Evolutionary conservation across 2,329 filamentous ascomycete species (phyloP), one percentile per base, ranked within the genome.

Genomic region (Aspergillus sp.): DNA sequence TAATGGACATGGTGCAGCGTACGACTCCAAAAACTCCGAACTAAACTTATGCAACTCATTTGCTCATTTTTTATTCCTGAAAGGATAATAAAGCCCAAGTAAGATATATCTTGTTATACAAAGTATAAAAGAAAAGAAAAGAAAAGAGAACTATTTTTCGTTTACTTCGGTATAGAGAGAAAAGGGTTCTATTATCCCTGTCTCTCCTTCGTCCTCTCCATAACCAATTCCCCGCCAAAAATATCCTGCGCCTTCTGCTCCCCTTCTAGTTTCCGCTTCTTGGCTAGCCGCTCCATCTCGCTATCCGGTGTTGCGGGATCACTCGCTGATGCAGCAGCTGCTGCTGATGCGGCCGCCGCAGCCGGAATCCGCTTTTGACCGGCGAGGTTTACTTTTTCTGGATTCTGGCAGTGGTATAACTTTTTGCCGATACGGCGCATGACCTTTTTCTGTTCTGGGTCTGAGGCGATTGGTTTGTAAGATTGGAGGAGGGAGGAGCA

Each of bases 401-500:
- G 77, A 59, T 81, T 79, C 61, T 79, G 76, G 58, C 79, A 82
- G 37, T 76, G 74, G 56, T 75, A 78, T 12, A 80, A 66, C 61
- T 82, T 82, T 65, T 80, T 80, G 17, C 77, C 78, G 42, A 82
- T 80, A 17, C 73, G 72, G 45, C 71, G 75, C 27, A 81, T 68
- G 40, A 70, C 75, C 55, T 76, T 77, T 60, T 77, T 74, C 55
- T 76, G 75, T 2, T 69, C 68, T 12, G 73, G 70, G 42, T 77
- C 75, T 0, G 70, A 68, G 3, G 72, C 69, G 13, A 74, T 66
- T 2, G 74, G 69, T 27, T 68, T 71, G 50, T 77, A 80, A 1
- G 73, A 70, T 41, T 72, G 62, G 4, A 81, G 68, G 12, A 79
- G 65, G 7, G 66, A 58, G 12, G 74, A 66, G 61, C 79, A 81